phyloP scores from a whole-genome alignment of 1,139 yeast genomes.

The Pichia cactophila region DNA sequence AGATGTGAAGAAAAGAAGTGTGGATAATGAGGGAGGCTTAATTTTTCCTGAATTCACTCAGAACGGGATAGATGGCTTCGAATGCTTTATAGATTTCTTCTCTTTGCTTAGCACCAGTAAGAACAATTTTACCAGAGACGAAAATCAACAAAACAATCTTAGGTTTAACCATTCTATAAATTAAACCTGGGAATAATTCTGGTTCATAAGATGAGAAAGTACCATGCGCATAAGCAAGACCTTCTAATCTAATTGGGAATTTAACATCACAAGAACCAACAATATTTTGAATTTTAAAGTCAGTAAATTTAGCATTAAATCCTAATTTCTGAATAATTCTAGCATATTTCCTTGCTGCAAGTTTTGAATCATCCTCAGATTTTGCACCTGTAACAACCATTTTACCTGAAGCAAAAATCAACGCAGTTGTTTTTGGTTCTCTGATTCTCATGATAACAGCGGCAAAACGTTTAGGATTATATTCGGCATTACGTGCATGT shows the following conservation, averaged over 20 bases:
- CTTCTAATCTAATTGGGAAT: constrained; percentile 95
- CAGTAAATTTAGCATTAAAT: constrained; percentile 91
- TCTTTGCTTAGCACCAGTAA: constrained; percentile 98
- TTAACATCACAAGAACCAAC: constrained; percentile 99
- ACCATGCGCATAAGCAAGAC: constrained; percentile 96
- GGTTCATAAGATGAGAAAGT: constrained; percentile 99
- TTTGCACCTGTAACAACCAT: constrained; percentile 99
- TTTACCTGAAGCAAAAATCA: constrained; percentile 96
- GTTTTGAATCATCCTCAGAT: constrained; percentile 93
- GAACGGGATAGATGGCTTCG: constrained; percentile 95
- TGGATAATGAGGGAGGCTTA: constrained; percentile 20
- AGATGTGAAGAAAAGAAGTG: background rate
- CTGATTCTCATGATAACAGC: constrained; percentile 99
- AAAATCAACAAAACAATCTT: constrained; percentile 91
- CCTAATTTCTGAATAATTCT: constrained; percentile 97
- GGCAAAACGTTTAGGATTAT: constrained; percentile 97
- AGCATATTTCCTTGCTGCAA: constrained; percentile 96
- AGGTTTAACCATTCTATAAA: constrained; percentile 99
- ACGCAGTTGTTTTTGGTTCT: constrained; percentile 97
- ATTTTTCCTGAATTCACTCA: constrained; percentile 93
- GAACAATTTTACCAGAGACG: constrained; percentile 94
- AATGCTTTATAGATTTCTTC: constrained; percentile 98
- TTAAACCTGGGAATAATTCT: constrained; percentile 94
- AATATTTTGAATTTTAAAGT: constrained; percentile 93
- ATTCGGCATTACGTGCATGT: constrained; percentile 98